These are phyloP conservation scores for Furcasterigmium sp. DNA, from an alignment of 2,329 filamentous ascomycete genomes.

Conservation along the genomic window DNA sequence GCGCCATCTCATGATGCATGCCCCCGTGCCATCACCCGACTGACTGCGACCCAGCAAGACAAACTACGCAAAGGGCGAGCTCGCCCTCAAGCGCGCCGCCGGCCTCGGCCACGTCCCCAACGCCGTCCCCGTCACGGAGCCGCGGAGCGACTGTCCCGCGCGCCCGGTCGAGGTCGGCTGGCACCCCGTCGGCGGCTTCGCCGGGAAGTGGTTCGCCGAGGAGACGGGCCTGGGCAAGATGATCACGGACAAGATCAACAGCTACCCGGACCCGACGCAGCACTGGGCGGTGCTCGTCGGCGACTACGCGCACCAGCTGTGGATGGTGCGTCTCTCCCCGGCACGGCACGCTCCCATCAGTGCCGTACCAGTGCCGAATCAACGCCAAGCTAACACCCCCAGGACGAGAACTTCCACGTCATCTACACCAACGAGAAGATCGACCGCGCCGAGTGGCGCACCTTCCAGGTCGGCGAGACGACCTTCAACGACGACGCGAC, in stretches of 20 bases:
- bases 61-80: slow-evolving; percentile 31
- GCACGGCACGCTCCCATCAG: too few relatives aligned
- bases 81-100: slow-evolving; percentile 34
- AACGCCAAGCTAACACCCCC: background rate
- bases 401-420: slow-evolving; percentile 50
- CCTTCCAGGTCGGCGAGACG: slow-evolving; percentile 46
- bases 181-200: slow-evolving; percentile 52
- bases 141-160: slow-evolving; percentile 26
- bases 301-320: slow-evolving; percentile 51
- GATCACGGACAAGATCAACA: slow-evolving; percentile 49
- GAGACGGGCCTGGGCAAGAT: slow-evolving; percentile 48
- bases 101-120: slow-evolving; percentile 39
- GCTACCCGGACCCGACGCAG: slow-evolving; percentile 53
- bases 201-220: slow-evolving; percentile 55
- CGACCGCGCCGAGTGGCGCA: slow-evolving; percentile 41
- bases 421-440: slow-evolving; percentile 50
- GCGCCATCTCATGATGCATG: background rate
- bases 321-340: slow-evolving; percentile 42
- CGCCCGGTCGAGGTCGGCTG: slow-evolving; percentile 49
- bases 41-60: slow-evolving; percentile 15
- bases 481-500: slow-evolving; percentile 50
- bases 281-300: slow-evolving; percentile 56
- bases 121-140: slow-evolving; percentile 32
- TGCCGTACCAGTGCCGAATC: too few relatives aligned
- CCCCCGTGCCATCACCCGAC: background rate